Conservation (phyloP, 345 rosid genomes). For the Populus ilicifolia region DNA sequence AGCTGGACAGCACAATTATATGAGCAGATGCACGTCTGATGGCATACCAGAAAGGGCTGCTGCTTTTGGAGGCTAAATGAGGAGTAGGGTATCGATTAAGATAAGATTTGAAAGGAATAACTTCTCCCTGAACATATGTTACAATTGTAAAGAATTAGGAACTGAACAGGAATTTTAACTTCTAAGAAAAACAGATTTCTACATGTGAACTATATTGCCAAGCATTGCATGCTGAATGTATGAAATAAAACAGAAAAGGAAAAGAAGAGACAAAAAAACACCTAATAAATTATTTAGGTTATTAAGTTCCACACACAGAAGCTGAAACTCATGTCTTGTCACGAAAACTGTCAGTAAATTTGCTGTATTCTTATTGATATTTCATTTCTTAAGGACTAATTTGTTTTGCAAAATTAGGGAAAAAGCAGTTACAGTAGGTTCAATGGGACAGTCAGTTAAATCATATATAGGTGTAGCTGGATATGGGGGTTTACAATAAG, state of each 20-base stretch:
- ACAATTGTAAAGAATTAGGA: slow-evolving; percentile 1
- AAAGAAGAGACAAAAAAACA: background rate
- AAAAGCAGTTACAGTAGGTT: background rate
- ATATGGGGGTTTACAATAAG: background rate
- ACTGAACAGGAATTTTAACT: background rate
- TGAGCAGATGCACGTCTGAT: slow-evolving; percentile 92
- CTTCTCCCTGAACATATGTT: slow-evolving; percentile 53
- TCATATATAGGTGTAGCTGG: background rate
- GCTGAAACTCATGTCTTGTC: background rate
- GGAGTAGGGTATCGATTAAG: slow-evolving; percentile 86
- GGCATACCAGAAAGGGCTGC: slow-evolving; percentile 83
- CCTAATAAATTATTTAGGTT: background rate
- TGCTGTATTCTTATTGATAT: background rate
- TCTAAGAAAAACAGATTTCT: background rate
- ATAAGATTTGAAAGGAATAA: slow-evolving; percentile 72
- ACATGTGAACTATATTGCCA: background rate
- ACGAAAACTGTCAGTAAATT: background rate
- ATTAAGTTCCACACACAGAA: background rate
- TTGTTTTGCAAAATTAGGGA: background rate
- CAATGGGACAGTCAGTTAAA: background rate
- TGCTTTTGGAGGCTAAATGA: slow-evolving; percentile 71
- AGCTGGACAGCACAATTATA: slow-evolving; percentile 88
- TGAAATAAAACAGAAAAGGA: background rate
- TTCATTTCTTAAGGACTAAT: background rate
- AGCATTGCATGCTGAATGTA: background rate